These are phyloP conservation scores for Pezicula radicicola DNA, from an alignment of 2,329 filamentous ascomycete species.

Conservation along the genomic window DNA sequence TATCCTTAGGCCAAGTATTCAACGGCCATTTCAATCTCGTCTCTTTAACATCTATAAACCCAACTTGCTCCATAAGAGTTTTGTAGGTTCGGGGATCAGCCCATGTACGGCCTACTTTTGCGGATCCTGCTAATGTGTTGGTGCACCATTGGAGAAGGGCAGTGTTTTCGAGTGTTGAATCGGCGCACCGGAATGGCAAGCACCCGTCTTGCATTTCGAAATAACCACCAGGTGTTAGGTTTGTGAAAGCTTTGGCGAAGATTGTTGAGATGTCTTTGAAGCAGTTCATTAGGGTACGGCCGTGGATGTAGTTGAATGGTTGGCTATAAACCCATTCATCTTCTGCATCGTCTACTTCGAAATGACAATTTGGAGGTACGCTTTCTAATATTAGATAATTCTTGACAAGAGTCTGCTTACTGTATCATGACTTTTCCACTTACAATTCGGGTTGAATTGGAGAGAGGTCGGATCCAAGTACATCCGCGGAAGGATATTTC, in stretches of 20 bases:
- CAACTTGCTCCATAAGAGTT: conserved; percentile 2
- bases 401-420: background rate
- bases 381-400: background rate
- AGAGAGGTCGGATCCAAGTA: conserved; percentile 22
- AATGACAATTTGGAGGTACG: conserved; percentile 43
- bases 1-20: conserved; percentile 46
- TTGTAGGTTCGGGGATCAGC: background rate
- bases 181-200: background rate
- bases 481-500: conserved; percentile 16
- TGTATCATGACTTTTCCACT: background rate
- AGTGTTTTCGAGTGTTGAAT: background rate
- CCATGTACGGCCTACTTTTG: conserved; percentile 11
- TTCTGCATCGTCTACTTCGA: conserved; percentile 48
- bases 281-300: conserved; percentile 34
- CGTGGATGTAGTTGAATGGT: conserved; percentile 47
- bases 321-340: conserved; percentile 41
- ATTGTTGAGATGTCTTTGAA: conserved; percentile 3
- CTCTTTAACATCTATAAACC: conserved; percentile 27
- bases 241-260: conserved; percentile 4
- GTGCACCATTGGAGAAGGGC: background rate
- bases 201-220: conserved; percentile 26
- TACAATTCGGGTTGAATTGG: conserved; percentile 18
- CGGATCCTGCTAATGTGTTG: background rate
- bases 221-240: conserved; percentile 20
- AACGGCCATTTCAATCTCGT: conserved; percentile 45